phyloP scores from a whole-genome alignment of 176 grass and related monocot genomes.

The Saccharum spontaneum region DNA sequence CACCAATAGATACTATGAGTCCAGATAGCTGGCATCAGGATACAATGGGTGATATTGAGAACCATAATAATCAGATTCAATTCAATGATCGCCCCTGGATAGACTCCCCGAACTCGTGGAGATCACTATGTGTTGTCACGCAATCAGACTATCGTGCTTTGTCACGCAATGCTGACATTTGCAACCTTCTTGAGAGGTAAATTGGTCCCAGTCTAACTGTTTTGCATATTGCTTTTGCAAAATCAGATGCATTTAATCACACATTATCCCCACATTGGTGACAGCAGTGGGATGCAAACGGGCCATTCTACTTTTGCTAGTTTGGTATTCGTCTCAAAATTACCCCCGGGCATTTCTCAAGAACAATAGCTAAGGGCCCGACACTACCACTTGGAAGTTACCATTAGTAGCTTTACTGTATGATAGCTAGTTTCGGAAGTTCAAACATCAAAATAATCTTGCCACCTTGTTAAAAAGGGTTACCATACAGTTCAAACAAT shows the following conservation, averaged over 20 bases:
- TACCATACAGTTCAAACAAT: background rate
- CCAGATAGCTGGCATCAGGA: conserved; percentile 64
- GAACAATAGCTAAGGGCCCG: too few species aligned
- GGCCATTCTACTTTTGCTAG: conserved; percentile 16
- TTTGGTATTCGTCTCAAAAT: conserved; percentile 8
- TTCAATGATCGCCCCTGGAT: conserved; percentile 64
- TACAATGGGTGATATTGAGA: conserved; percentile 55
- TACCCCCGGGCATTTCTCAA: too few species aligned
- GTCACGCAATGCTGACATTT: conserved; percentile 74
- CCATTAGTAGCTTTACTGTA: background rate
- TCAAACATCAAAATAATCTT: background rate
- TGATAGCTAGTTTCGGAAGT: background rate
- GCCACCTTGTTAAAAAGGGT: conserved; percentile 6
- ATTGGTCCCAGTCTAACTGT: background rate
- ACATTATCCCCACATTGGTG: background rate
- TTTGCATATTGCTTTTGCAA: conserved; percentile 23
- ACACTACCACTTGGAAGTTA: background rate
- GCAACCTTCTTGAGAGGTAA: conserved; percentile 88
- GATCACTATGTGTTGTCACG: conserved; percentile 45
- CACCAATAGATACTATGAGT: conserved; percentile 61
- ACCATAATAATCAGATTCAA: conserved; percentile 42
- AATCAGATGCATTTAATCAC: conserved; percentile 23
- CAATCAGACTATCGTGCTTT: conserved; percentile 48
- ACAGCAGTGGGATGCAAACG: conserved; percentile 10
- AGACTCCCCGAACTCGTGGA: conserved; percentile 82